Conservation (phyloP, 2,329 filamentous ascomycete genomes). For the Alternaria brassicicola region DNA sequence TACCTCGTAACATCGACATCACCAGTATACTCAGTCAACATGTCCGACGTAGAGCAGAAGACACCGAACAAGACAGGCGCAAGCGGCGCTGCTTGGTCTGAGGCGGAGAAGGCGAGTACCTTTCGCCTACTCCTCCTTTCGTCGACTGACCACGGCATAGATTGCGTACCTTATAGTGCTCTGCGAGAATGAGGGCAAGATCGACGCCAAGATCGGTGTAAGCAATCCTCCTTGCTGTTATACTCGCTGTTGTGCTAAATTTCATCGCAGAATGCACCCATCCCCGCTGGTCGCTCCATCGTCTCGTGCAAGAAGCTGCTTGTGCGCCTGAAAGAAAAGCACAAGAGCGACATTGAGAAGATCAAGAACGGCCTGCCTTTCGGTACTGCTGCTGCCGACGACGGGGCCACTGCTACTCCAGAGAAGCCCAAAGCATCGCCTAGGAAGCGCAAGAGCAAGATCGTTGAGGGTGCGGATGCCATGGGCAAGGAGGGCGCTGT, state of each 20-base stretch:
- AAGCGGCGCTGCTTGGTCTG: slow-evolving; percentile 27
- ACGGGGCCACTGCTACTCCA: neutral
- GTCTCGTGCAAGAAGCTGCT: slow-evolving; percentile 37
- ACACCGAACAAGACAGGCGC: slow-evolving; percentile 14
- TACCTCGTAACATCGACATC: neutral
- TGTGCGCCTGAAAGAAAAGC: slow-evolving; percentile 29
- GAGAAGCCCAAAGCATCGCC: slow-evolving; percentile 15
- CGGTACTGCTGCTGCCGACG: neutral
- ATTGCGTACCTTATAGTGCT: slow-evolving; percentile 31
- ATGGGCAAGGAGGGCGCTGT: neutral
- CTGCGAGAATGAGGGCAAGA: slow-evolving; percentile 24
- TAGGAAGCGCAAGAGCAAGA: slow-evolving; percentile 29
- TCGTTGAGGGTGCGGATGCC: neutral
- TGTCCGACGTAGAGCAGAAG: slow-evolving; percentile 12
- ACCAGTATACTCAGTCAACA: slow-evolving; percentile 1
- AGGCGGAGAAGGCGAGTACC: slow-evolving; percentile 26
- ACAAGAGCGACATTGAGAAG: slow-evolving; percentile 33
- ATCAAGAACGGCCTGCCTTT: slow-evolving; percentile 20
- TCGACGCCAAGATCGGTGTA: slow-evolving; percentile 26
- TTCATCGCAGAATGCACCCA: slow-evolving; percentile 23
- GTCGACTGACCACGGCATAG: slow-evolving; percentile 13
- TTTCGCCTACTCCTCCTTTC: neutral
- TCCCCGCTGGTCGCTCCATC: slow-evolving; percentile 28
- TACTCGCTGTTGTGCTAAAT: slow-evolving; percentile 1
- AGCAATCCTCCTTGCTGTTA: neutral